Percentiles rank a stretch among this genome's conserved stretches.
phyloP scores from a whole-genome alignment of 805 yeast genomes.

The Candida maesae region DNA sequence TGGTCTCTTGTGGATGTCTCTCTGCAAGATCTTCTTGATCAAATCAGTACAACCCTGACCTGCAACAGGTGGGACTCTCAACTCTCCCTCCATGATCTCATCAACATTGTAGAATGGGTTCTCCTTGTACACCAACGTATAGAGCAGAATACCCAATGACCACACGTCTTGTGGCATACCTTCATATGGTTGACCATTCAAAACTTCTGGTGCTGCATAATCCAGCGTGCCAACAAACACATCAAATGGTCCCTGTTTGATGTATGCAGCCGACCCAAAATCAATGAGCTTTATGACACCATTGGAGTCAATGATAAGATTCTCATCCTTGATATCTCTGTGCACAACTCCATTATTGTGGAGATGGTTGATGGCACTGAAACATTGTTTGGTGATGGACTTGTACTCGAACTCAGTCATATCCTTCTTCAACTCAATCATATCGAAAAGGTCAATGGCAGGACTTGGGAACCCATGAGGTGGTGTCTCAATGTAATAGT shows the following conservation, averaged over 20 bases:
- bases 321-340: constrained; percentile 93
- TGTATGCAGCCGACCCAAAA: constrained; percentile 93
- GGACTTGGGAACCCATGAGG: constrained; percentile 82
- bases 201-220: constrained; percentile 96
- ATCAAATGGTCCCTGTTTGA: constrained; percentile 89
- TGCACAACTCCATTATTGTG: constrained; percentile 88
- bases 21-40: constrained; percentile 61
- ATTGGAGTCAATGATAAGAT: constrained; percentile 78
- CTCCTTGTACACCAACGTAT: constrained; percentile 88
- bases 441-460: constrained; percentile 88
- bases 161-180: constrained; percentile 96
- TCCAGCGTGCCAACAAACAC: constrained; percentile 97
- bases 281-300: constrained; percentile 85
- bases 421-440: constrained; percentile 78
- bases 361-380: constrained; percentile 72
- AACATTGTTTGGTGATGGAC: constrained; percentile 74
- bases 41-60: constrained; percentile 59
- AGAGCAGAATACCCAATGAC: constrained; percentile 91
- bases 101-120: constrained; percentile 95
- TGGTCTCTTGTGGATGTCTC: constrained; percentile 66
- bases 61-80: constrained; percentile 61
- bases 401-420: constrained; percentile 79
- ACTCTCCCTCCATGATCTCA: constrained; percentile 88
- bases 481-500: constrained; percentile 88
- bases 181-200: constrained; percentile 81